Evolutionary conservation across 805 yeast species (phyloP).

Genomic region (Lipomyces spencermartinsiae): DNA sequence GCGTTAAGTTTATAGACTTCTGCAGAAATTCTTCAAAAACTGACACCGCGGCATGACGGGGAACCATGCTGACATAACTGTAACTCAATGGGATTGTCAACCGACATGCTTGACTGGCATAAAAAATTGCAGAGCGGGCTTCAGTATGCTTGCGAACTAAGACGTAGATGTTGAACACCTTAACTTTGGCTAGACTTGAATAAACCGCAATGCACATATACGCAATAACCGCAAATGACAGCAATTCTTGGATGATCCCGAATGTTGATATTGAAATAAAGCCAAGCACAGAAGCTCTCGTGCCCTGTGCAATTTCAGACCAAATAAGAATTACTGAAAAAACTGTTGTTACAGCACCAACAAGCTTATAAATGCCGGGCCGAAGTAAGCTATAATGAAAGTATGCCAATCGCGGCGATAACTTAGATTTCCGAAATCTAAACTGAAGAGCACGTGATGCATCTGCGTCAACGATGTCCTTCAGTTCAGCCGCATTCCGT

Average conservation of each 20-base stretch:
- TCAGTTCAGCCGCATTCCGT: slow-evolving; percentile 56
- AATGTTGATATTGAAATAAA: slow-evolving; percentile 49
- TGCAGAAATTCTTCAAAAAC: slow-evolving; percentile 78
- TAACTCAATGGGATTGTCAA: slow-evolving; percentile 82
- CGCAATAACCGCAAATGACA: slow-evolving; percentile 56
- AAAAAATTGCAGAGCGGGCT: slow-evolving; percentile 75
- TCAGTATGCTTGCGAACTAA: slow-evolving; percentile 74
- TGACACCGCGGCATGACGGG: slow-evolving; percentile 49
- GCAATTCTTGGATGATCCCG: slow-evolving; percentile 50
- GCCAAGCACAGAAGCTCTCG: slow-evolving; percentile 67
- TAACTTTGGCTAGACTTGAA: slow-evolving; percentile 67
- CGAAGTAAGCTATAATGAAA: slow-evolving; percentile 51
- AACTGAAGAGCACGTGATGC: slow-evolving; percentile 43
- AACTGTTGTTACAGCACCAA: slow-evolving; percentile 52
- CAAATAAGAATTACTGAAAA: slow-evolving; percentile 65
- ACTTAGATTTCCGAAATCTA: slow-evolving; percentile 42
- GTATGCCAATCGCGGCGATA: slow-evolving; percentile 54
- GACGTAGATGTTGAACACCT: slow-evolving; percentile 77
- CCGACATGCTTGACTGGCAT: slow-evolving; percentile 80
- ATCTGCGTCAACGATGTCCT: slow-evolving; percentile 61
- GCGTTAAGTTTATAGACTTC: slow-evolving; percentile 73
- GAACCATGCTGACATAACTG: slow-evolving; percentile 73
- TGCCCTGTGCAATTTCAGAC: slow-evolving; percentile 77
- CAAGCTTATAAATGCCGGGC: slow-evolving; percentile 55
- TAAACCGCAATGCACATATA: slow-evolving; percentile 75